Percentiles rank a stretch among this genome's conserved stretches.
phyloP scores from a whole-genome alignment of 768 basidiomycete species.

The Phylloporus rhodoxanthus region DNA sequence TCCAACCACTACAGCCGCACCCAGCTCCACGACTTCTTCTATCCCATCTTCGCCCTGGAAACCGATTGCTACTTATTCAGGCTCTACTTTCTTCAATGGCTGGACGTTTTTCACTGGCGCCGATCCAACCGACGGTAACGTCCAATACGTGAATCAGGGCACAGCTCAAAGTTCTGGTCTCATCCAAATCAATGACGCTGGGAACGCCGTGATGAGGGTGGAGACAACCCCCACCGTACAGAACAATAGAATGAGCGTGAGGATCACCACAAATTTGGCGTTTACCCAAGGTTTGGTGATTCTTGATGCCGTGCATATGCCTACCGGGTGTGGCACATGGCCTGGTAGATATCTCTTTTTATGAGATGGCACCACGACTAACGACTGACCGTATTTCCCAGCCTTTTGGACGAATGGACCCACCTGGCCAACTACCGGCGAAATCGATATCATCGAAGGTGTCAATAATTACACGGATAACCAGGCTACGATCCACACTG shows the following conservation, averaged over 20 bases:
- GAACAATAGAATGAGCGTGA: constrained; percentile 67
- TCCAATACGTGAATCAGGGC: constrained; percentile 58
- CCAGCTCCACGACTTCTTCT: constrained; percentile 16
- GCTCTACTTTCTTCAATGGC: constrained; percentile 72
- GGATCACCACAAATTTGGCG: constrained; percentile 59
- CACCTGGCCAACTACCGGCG: constrained; percentile 46
- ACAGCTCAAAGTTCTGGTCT: constrained; percentile 59
- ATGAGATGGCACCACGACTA: background rate
- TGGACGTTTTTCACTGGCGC: constrained; percentile 64
- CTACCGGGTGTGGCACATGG: constrained; percentile 85
- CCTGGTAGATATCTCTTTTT: constrained; percentile 37
- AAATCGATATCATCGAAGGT: constrained; percentile 84
- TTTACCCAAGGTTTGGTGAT: constrained; percentile 69
- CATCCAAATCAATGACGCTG: constrained; percentile 57
- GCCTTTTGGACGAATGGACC: constrained; percentile 51
- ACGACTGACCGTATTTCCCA: constrained; percentile 1
- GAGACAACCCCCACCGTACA: constrained; percentile 74
- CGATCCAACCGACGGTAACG: constrained; percentile 76
- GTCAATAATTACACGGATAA: constrained; percentile 76
- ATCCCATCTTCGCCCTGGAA: constrained; percentile 50
- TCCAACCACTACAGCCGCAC: constrained; percentile 21
- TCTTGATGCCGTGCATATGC: constrained; percentile 85
- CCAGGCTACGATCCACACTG: constrained; percentile 79
- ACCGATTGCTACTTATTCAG: constrained; percentile 53
- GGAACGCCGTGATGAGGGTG: constrained; percentile 82